Percentiles rank a stretch among this genome's conserved stretches.
Conservation (phyloP, 768 basidiomycete genomes). For the Suillus spraguei region DNA sequence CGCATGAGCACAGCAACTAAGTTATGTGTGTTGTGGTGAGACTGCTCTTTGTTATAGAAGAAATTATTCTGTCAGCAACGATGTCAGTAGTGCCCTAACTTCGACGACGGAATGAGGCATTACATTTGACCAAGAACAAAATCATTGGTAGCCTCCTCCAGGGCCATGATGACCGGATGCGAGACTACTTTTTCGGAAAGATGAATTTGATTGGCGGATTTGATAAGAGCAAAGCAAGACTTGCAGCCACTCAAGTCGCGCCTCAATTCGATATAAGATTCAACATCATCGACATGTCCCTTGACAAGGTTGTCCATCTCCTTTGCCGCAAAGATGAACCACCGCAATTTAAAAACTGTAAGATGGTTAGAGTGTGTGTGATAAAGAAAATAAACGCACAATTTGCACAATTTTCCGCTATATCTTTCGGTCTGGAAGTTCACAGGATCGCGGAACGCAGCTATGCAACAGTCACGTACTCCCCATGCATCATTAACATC, state of each 20-base stretch:
- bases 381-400: conserved; percentile 27
- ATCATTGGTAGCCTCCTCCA: conserved; percentile 53
- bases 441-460: conserved; percentile 31
- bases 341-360: conserved; percentile 29
- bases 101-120: conserved; percentile 13
- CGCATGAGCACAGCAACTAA: conserved; percentile 71
- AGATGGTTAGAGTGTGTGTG: not conserved
- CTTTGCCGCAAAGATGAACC: conserved; percentile 43
- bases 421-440: conserved; percentile 28
- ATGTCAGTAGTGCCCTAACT: conserved; percentile 6
- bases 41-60: conserved; percentile 76
- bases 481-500: conserved; percentile 32
- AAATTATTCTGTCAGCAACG: conserved; percentile 57
- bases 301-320: conserved; percentile 46
- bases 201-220: conserved; percentile 54
- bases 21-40: conserved; percentile 68
- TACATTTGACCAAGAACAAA: conserved; percentile 54
- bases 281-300: conserved; percentile 42
- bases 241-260: conserved; percentile 51
- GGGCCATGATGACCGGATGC: conserved; percentile 48
- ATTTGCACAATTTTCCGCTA: conserved; percentile 32
- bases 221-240: conserved; percentile 52
- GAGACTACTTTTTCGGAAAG: conserved; percentile 55
- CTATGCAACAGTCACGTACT: conserved; percentile 31
- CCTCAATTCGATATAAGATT: conserved; percentile 55